A percentile compares a stretch with the other conserved stretches of the same genome.
phyloP scores from a whole-genome alignment of 441 rosid genomes.

The Pelargonium citronellum region DNA sequence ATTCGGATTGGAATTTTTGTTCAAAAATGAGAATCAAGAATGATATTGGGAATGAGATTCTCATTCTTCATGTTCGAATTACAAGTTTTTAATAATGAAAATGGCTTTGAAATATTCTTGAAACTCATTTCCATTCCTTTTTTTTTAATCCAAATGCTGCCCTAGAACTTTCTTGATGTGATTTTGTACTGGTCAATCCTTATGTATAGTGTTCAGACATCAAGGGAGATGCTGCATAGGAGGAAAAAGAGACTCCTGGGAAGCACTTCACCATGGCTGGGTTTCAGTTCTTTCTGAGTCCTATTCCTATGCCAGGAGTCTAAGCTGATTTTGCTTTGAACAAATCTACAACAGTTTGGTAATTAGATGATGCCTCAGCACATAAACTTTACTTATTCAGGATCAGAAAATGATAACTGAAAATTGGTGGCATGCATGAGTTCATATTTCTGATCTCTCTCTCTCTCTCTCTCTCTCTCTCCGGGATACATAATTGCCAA shows the following conservation, averaged over 20 bases:
- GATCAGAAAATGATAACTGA: not conserved
- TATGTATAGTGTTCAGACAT: constrained; percentile 4
- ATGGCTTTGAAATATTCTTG: too few relatives aligned
- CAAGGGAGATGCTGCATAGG: not conserved
- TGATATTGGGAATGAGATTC: too few relatives aligned
- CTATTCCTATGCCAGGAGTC: not conserved
- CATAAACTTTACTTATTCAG: too few relatives aligned
- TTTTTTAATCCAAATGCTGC: too few relatives aligned
- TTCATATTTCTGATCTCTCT: not conserved
- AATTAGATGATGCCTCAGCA: not conserved
- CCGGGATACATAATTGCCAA: not conserved
- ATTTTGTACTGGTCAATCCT: not conserved
- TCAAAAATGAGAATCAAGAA: too few relatives aligned
- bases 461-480: not conserved
- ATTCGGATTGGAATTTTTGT: too few relatives aligned
- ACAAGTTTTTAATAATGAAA: too few relatives aligned
- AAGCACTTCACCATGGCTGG: too few relatives aligned
- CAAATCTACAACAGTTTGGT: not conserved
- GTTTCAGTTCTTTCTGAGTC: not conserved
- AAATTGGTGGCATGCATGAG: not conserved
- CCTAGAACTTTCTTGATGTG: not conserved
- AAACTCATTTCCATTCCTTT: too few relatives aligned
- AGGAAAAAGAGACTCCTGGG: not conserved
- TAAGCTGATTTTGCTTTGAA: not conserved
- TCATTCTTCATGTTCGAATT: too few relatives aligned